Base-by-base conservation (phyloP, 106 monocot genomes). In the Agapanthus africanus region DNA sequence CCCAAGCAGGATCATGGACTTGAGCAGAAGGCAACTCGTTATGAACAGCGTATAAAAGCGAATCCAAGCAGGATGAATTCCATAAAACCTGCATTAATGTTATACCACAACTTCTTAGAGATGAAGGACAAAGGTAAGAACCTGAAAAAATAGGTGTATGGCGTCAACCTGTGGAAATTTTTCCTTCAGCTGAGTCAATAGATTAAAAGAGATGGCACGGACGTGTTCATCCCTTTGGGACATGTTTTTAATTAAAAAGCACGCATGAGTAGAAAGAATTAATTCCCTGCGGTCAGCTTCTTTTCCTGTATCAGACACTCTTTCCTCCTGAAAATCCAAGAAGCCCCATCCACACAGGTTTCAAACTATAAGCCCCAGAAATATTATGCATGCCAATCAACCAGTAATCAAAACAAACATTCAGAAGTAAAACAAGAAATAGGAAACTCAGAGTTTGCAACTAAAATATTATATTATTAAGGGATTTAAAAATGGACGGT, bases 191-290 rank as follows among this genome's bases (percentile, higher is more conserved):
- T 87, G 87, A 74, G 76, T 73, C 63, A 99, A 77, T 74, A 93
- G 78, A 82, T 69, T 79, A 28, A 92, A 78, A 79, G 86, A 83
- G 41, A 93, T 85, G 71, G 92, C 84, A 59, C 97, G 97, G 59
- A 93, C 78, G 75, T 90, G 84, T 66, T 99, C 97, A 79, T 99
- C 92, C 79, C 92, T 92, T 66, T 93, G 89, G 35, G 92, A 92
- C 79, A 91, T 79, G 70, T 74, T 92, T 70, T 91, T 92, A 77
- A 99, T 99, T 18, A 99, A 84, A 82, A 92, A 99, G 70, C 97
- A 99, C 6, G 82, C 70, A 81, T 99, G 97, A 70, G 78, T 79
- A 61, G 92, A 79, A 76, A 99, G 84, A 85, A 93, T 75, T 39
- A 78, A 80, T 42, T 90, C 92, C 68, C 90, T 80, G 36, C 63